Percentiles rank a stretch among this genome's conserved stretches.
phyloP scores from a whole-genome alignment of 305 asterid genomes.

The Fraxinus sp. region DNA sequence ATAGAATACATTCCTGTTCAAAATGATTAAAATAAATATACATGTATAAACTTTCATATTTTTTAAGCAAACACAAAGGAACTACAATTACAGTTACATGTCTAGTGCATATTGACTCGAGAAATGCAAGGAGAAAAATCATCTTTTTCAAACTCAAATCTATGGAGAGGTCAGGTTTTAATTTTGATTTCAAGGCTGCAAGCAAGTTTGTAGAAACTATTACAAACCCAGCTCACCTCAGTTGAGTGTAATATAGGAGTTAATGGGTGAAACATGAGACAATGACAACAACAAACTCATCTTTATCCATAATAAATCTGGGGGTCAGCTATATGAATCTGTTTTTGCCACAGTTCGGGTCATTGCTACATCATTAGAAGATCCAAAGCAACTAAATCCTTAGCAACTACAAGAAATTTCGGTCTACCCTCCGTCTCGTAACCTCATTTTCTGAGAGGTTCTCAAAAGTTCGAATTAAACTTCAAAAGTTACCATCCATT shows the following conservation, averaged over 20 bases:
- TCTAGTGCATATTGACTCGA: not conserved
- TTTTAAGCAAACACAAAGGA: not conserved
- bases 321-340: not conserved
- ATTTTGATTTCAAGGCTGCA: not conserved
- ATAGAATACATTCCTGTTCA: conserved; percentile 77
- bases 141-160: not conserved
- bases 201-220: not conserved
- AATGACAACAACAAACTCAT: not conserved
- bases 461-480: not conserved
- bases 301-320: not conserved
- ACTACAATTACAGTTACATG: not conserved
- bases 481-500: not conserved
- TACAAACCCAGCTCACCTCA: not conserved
- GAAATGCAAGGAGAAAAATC: not conserved
- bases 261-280: not conserved
- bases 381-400: not conserved
- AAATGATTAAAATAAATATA: not conserved
- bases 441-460: not conserved
- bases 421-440: not conserved
- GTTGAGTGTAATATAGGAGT: not conserved
- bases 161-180: not conserved
- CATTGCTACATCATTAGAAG: not conserved
- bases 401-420: not conserved
- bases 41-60: not conserved
- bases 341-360: not conserved